Evolutionary conservation across 306 rosid genomes (phyloP).

Genomic region (Acacia confusa): DNA sequence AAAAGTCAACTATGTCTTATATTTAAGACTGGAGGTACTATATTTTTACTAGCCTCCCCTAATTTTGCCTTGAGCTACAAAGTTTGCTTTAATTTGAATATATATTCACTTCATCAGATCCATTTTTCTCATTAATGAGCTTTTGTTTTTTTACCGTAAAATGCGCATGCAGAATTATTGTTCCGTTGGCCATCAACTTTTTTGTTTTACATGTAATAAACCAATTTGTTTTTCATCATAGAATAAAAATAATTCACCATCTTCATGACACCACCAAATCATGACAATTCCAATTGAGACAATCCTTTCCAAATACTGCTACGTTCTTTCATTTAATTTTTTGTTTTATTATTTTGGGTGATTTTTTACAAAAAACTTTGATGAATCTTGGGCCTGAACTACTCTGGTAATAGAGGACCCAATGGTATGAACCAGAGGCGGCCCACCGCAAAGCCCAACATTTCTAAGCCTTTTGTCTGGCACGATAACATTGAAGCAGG

Average conservation of each 20-base stretch:
- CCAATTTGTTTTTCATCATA: too few relatives aligned
- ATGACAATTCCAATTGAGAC: neutral
- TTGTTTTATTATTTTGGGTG: too few relatives aligned
- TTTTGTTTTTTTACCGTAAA: too few relatives aligned
- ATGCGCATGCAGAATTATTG: too few relatives aligned
- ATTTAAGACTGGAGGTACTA: too few relatives aligned
- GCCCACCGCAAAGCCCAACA: neutral
- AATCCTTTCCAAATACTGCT: neutral
- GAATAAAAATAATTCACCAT: too few relatives aligned
- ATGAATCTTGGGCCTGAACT: neutral
- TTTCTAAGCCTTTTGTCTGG: neutral
- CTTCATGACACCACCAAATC: neutral
- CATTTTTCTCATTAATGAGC: too few relatives aligned
- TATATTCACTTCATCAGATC: neutral
- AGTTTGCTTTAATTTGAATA: neutral
- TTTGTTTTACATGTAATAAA: too few relatives aligned
- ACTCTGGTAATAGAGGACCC: neutral
- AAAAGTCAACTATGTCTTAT: too few relatives aligned
- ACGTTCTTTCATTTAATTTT: neutral
- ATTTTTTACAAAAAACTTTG: too few relatives aligned
- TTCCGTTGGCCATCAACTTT: neutral
- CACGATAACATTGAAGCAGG: neutral
- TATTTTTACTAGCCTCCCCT: neutral
- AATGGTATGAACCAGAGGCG: neutral
- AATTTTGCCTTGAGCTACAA: neutral